Evolutionary conservation across 2,329 filamentous ascomycete genomes (phyloP).

Genomic region (Aureobasidium sp.): DNA sequence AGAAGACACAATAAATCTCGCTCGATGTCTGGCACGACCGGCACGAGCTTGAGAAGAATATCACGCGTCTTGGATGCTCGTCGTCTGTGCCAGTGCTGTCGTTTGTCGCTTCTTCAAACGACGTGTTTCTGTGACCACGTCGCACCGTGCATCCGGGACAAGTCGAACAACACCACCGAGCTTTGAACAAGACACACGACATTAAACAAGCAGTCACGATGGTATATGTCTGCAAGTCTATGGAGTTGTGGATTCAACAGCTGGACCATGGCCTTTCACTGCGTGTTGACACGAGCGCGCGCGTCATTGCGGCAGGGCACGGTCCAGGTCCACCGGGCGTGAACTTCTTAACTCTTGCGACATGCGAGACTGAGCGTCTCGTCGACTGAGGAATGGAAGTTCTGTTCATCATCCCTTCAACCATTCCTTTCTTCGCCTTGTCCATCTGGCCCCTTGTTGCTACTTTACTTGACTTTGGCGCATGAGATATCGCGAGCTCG

Average conservation of each 20-base stretch:
- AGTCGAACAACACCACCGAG: background rate
- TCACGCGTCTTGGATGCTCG: background rate
- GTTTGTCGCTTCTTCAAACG: background rate
- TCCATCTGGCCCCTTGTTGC: background rate
- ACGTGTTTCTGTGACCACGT: background rate
- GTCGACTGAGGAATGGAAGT: background rate
- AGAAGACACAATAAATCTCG: background rate
- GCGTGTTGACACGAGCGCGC: background rate
- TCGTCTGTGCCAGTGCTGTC: background rate
- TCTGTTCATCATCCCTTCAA: background rate
- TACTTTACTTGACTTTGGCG: background rate
- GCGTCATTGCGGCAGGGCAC: background rate
- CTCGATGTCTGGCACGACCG: background rate
- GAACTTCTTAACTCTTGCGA: background rate
- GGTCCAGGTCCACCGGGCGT: background rate
- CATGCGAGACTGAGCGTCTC: background rate
- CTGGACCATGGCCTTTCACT: background rate
- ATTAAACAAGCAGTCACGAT: background rate
- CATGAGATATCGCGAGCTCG: background rate
- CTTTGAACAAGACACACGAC: background rate
- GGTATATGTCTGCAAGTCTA: no score
- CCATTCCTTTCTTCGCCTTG: background rate
- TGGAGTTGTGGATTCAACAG: background rate
- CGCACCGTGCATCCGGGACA: background rate
- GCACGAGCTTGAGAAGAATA: background rate